Conservation (phyloP, 768 basidiomycete species). For the Cantharellus anzutake region DNA sequence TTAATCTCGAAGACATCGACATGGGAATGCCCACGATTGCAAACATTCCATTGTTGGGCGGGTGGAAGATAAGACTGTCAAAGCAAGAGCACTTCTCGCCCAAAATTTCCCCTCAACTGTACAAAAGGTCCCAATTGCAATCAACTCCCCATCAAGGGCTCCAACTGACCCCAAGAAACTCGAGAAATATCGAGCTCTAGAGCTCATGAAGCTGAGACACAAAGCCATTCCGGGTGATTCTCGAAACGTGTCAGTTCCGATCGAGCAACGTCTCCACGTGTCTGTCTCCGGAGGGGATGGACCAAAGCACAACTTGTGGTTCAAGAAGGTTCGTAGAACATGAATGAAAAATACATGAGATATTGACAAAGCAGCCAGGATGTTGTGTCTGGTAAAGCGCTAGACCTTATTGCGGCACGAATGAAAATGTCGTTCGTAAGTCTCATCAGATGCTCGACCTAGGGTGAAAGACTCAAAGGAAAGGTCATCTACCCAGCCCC, state of each 20-base stretch:
- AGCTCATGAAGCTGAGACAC: conserved; percentile 60
- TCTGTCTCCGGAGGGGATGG: conserved; percentile 18
- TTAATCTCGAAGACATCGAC: conserved; percentile 36
- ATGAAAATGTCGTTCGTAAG: not conserved
- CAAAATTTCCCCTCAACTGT: conserved; percentile 26
- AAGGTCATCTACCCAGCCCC: not conserved
- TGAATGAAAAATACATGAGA: too few species aligned
- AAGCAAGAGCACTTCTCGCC: conserved; percentile 33
- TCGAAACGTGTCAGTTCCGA: conserved; percentile 28
- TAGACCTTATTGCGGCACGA: not conserved
- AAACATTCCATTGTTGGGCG: conserved; percentile 11
- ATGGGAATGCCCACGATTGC: conserved; percentile 43
- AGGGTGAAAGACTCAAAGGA: not conserved
- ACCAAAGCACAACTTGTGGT: conserved; percentile 25
- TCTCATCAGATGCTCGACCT: not conserved
- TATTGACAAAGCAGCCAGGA: not conserved
- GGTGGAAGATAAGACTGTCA: conserved; percentile 21
- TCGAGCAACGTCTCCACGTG: conserved; percentile 41
- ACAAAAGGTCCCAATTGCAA: not conserved
- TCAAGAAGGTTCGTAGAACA: conserved; percentile 26
- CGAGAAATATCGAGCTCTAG: conserved; percentile 35
- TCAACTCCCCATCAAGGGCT: conserved; percentile 15
- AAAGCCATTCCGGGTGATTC: conserved; percentile 43
- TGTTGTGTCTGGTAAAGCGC: not conserved
- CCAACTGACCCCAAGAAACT: conserved; percentile 34